Percentiles rank a stretch among this genome's conserved stretches.
Conservation (phyloP, 2,329 filamentous ascomycete species). For the Orbilia ellipsospora region DNA sequence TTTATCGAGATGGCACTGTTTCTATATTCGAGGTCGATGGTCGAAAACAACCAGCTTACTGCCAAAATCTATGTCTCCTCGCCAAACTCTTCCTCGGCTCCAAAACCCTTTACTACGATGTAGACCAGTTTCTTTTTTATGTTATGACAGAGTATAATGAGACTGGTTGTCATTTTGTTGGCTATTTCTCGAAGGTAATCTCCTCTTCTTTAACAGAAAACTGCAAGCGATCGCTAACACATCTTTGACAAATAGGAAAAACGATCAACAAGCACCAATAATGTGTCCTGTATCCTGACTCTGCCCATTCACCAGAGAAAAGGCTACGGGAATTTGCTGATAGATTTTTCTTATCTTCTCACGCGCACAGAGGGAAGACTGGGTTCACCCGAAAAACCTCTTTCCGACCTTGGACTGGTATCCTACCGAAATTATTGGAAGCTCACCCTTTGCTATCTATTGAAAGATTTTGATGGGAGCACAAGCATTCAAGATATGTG, state of each 20-base stretch:
- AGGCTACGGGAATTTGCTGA: constrained; percentile 94
- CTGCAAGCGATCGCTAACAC: too few relatives aligned
- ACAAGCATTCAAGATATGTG: constrained; percentile 71
- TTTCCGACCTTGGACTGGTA: constrained; percentile 97
- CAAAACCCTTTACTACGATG: constrained; percentile 97
- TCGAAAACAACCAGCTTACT: constrained; percentile 97
- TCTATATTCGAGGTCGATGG: constrained; percentile 99
- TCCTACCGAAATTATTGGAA: constrained; percentile 99
- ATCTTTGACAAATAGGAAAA: constrained; percentile 71
- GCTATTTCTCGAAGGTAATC: constrained; percentile 88
- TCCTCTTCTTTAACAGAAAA: background rate
- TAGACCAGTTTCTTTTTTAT: constrained; percentile 96
- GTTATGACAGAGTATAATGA: constrained; percentile 95
- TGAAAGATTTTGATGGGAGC: constrained; percentile 68
- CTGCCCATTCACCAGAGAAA: constrained; percentile 96
- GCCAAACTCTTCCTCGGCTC: constrained; percentile 98
- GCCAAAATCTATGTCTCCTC: constrained; percentile 93
- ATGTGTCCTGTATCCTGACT: constrained; percentile 96
- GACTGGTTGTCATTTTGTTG: constrained; percentile 92
- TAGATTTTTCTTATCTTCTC: constrained; percentile 97
- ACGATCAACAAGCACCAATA: constrained; percentile 90
- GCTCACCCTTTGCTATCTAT: constrained; percentile 83
- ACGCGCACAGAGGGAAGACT: constrained; percentile 93
- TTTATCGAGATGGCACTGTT: constrained; percentile 89
- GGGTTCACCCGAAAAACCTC: constrained; percentile 93